Evolutionary conservation across 1,284 basidiomycete species (phyloP), one percentile per base, ranked within the genome.

Genomic region (Cerioporus squamosus): DNA sequence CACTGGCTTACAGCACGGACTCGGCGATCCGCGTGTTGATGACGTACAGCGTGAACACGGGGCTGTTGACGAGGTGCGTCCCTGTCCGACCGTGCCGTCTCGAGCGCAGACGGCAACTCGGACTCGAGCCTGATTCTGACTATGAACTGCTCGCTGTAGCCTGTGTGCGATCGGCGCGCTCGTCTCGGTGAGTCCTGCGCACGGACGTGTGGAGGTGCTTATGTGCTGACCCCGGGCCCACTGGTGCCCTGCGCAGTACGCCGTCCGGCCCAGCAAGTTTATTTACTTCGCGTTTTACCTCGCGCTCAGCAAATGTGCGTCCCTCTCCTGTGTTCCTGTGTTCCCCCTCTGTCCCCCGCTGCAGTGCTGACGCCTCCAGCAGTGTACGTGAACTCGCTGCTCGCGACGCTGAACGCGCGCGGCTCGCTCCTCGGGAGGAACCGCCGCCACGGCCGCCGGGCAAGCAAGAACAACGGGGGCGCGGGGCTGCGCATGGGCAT

Each of bases 41-140:
- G 52, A 33, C 39, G 43, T 63, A 63, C 23, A 63, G 61, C 31
- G 51, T 63, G 39, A 63, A 63, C 50, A 60, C 61, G 26, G 54
- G 61, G 2, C 20, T 63, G 42, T 38, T 63, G 40, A 63, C 61
- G 15, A 60, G 61, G 56, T 58, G 23, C 22, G 57, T 57, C 22
- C 6, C 38, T 5, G 22, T 26, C 12, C 15, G 9, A 29, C 33
- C 20, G 15, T 22, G 42, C 17, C 18, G 2, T 7, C 15, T 23
- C 22, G 12, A 3, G 33, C 18, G 12, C 29, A 40, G 40, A 8
- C 3, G n/a, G n/a, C n/a, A n/a, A n/a, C n/a, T n/a, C n/a, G n/a
- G n/a, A n/a, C n/a, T n/a, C n/a, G n/a, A n/a, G 9, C 3, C 10
- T 14, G 10, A 12, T 14, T 23, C 3, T 10, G 9, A n/a, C 29